A percentile compares a stretch with the other conserved stretches of the same genome.
phyloP scores from a whole-genome alignment of 2,329 filamentous ascomycete species.

The Cercospora berteroae region DNA sequence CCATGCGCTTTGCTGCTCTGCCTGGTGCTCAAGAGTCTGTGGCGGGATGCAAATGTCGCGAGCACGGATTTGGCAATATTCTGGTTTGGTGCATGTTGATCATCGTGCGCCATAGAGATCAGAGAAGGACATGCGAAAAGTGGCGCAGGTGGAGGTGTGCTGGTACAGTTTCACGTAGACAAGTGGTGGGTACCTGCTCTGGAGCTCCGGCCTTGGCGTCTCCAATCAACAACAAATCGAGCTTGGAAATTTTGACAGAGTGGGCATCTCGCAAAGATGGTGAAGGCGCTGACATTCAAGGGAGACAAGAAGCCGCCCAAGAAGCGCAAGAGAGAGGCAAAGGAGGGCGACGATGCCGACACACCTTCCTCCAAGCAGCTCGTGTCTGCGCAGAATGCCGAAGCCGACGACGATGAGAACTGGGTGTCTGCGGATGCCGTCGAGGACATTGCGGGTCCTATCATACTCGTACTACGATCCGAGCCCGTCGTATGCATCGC shows the following conservation, averaged over 20 bases:
- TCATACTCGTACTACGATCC: constrained; percentile 79
- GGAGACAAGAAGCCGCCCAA: constrained; percentile 92
- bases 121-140: not conserved
- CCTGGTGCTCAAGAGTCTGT: not conserved
- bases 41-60: not conserved
- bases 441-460: constrained; percentile 74
- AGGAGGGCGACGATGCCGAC: constrained; percentile 48
- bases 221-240: not conserved
- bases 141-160: not conserved
- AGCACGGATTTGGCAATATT: not conserved
- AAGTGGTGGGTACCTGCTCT: not conserved
- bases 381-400: constrained; percentile 36
- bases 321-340: constrained; percentile 62
- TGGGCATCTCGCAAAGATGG: constrained; percentile 53
- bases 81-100: not conserved
- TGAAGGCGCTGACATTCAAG: constrained; percentile 91
- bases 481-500: constrained; percentile 71
- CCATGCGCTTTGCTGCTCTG: not conserved
- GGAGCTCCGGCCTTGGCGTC: not conserved
- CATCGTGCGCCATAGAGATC: not conserved
- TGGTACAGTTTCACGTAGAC: not conserved
- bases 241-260: not conserved
- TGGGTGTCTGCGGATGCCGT: constrained; percentile 83
- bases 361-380: constrained; percentile 38
- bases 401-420: constrained; percentile 65